Percentiles rank a stretch among this genome's conserved stretches.
Conservation (phyloP, 139 green algal genomes). For the Deuterostichococcus epilithicus region DNA sequence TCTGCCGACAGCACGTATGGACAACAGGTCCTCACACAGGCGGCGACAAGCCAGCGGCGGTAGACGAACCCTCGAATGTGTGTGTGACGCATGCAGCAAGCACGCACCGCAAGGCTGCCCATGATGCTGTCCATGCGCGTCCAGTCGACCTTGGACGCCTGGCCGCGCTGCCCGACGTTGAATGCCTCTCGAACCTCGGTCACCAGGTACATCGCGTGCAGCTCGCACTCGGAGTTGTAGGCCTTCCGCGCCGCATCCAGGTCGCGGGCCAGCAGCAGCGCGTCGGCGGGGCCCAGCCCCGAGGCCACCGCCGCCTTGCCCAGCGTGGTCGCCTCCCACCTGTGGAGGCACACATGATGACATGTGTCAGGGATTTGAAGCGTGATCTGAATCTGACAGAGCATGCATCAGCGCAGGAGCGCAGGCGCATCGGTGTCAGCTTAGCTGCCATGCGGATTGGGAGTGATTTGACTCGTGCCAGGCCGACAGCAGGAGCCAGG, state of each 20-base stretch:
- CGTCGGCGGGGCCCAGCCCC: conserved; percentile 58
- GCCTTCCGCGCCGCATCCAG: conserved; percentile 47
- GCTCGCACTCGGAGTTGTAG: conserved; percentile 71
- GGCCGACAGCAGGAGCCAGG: too few relatives aligned
- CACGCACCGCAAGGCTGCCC: conserved; percentile 8
- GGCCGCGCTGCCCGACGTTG: not conserved
- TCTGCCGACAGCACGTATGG: too few relatives aligned
- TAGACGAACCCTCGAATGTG: too few relatives aligned
- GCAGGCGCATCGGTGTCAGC: too few relatives aligned
- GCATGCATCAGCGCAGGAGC: conserved; percentile 25
- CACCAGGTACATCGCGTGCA: conserved; percentile 85
- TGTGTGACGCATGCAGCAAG: too few relatives aligned
- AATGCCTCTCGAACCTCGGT: conserved; percentile 60
- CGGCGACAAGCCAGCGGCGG: too few relatives aligned
- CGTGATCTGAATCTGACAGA: conserved; percentile 35
- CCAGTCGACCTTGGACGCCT: conserved; percentile 18
- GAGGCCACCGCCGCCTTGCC: conserved; percentile 60
- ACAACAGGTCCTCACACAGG: too few relatives aligned
- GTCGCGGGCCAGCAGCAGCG: conserved; percentile 57
- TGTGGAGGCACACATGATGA: not conserved
- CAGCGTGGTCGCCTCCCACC: conserved; percentile 44
- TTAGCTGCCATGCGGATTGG: too few relatives aligned
- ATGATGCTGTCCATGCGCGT: conserved; percentile 13
- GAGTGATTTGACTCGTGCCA: too few relatives aligned
- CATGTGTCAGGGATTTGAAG: not conserved